Percentiles rank a stretch among this genome's conserved stretches.
Evolutionary conservation across 2,329 filamentous ascomycete species (phyloP).

Genomic region (Rhytidhysteron rufulum): DNA sequence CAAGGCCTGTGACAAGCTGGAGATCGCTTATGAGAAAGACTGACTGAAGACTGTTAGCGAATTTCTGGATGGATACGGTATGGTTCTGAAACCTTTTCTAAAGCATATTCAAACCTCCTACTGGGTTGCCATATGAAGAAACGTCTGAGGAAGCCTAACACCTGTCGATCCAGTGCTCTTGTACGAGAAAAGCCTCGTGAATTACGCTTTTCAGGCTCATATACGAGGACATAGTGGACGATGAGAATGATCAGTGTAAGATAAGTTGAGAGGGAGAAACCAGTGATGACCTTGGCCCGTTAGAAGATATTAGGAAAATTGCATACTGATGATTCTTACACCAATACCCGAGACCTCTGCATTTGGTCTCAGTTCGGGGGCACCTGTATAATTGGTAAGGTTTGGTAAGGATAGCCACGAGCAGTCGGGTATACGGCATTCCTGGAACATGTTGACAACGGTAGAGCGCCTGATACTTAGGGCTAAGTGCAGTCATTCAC

Average conservation of each 20-base stretch:
- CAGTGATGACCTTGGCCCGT: constrained; percentile 17
- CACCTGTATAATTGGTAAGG: constrained; percentile 8
- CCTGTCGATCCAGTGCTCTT: constrained; percentile 14
- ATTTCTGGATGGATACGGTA: not conserved
- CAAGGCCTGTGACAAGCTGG: constrained; percentile 22
- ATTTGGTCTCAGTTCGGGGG: constrained; percentile 13
- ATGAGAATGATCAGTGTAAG: constrained; percentile 18
- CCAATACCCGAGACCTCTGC: constrained; percentile 22
- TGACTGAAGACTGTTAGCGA: constrained; percentile 9
- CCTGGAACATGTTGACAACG: not conserved
- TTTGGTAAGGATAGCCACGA: constrained; percentile 15
- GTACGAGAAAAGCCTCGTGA: constrained; percentile 4
- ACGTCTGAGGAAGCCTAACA: constrained; percentile 12
- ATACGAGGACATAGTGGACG: constrained; percentile 14
- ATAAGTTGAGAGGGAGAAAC: constrained; percentile 23
- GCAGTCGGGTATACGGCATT: constrained; percentile 17
- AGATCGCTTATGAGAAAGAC: constrained; percentile 24
- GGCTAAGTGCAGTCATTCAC: too few species aligned
- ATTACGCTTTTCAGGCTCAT: constrained; percentile 9
- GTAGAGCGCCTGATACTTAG: too few species aligned
- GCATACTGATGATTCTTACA: constrained; percentile 8
- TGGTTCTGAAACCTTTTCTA: constrained; percentile 11
- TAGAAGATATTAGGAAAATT: not conserved
- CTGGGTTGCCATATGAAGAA: constrained; percentile 17
- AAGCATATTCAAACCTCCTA: constrained; percentile 19